Percentiles rank a stretch among this genome's conserved stretches.
phyloP scores from a whole-genome alignment of 352 stramenopile species.

The Pythium aphanidermatum region DNA sequence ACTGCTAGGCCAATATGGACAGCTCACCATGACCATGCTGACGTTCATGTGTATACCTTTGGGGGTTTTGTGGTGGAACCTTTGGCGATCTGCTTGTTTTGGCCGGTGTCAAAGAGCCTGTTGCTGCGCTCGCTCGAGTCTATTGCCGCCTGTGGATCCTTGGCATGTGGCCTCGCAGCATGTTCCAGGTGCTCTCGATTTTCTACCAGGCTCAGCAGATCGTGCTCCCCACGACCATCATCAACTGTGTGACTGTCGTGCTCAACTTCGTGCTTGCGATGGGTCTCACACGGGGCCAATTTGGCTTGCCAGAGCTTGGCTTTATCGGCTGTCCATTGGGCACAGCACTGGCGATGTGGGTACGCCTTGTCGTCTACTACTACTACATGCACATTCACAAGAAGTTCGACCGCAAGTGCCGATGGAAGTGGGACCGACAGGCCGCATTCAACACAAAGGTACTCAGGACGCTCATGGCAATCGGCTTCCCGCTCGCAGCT shows the following conservation, averaged over 20 bases:
- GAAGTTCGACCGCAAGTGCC: slow-evolving; percentile 41
- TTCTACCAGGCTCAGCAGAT: slow-evolving; percentile 84
- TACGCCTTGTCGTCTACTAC: slow-evolving; percentile 46
- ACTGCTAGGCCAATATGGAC: slow-evolving; percentile 56
- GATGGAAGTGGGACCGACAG: slow-evolving; percentile 47
- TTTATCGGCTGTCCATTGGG: slow-evolving; percentile 78
- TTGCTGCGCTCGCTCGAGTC: slow-evolving; percentile 38
- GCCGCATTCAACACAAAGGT: slow-evolving; percentile 36
- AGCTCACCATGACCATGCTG: slow-evolving; percentile 52
- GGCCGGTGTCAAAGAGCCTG: slow-evolving; percentile 31
- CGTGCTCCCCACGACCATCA: slow-evolving; percentile 54
- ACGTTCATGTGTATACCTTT: slow-evolving; percentile 65
- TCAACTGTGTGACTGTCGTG: slow-evolving; percentile 53
- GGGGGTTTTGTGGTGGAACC: slow-evolving; percentile 68
- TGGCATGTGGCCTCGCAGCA: slow-evolving; percentile 70
- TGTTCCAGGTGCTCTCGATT: slow-evolving; percentile 67
- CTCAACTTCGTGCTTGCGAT: slow-evolving; percentile 59
- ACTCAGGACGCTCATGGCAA: slow-evolving; percentile 37
- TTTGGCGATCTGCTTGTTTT: slow-evolving; percentile 45
- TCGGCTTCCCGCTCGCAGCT: slow-evolving; percentile 47
- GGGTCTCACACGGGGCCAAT: slow-evolving; percentile 57
- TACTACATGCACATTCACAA: slow-evolving; percentile 66
- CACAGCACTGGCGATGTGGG: slow-evolving; percentile 43
- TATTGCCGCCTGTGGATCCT: slow-evolving; percentile 70
- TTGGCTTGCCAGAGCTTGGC: slow-evolving; percentile 48